These are phyloP conservation scores for Sporothrix pseudoabietina DNA, from an alignment of 2,329 filamentous ascomycete species.

Conservation along the genomic window DNA sequence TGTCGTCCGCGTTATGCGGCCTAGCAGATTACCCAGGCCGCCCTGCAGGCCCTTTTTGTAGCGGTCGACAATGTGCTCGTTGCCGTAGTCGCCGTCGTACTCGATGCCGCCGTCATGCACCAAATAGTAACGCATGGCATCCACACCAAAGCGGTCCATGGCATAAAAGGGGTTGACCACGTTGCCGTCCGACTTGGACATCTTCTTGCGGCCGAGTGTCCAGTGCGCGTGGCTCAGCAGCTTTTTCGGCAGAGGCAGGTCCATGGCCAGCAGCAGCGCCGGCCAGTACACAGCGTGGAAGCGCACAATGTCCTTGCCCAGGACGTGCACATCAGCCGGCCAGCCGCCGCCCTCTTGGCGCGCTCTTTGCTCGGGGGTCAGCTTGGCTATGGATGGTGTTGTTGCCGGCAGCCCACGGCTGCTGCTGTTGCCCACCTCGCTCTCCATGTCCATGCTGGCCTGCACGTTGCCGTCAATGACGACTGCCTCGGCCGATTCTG, in stretches of 20 bases:
- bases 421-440: not conserved
- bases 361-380: conserved; percentile 46
- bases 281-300: conserved; percentile 99
- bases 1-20: conserved; percentile 68
- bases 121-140: conserved; percentile 87
- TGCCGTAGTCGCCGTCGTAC: conserved; percentile 83
- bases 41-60: conserved; percentile 80
- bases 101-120: conserved; percentile 75
- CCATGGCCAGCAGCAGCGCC: conserved; percentile 86
- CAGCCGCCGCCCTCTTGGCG: conserved; percentile 61
- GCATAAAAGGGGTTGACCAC: conserved; percentile 94
- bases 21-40: conserved; percentile 78
- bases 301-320: conserved; percentile 94
- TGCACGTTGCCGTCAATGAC: conserved; percentile 24
- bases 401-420: not conserved
- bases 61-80: conserved; percentile 69
- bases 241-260: conserved; percentile 73
- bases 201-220: conserved; percentile 89
- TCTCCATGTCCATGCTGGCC: conserved; percentile 1
- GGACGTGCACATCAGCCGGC: conserved; percentile 89
- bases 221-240: conserved; percentile 92
- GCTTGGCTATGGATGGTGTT: not conserved
- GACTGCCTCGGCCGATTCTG: not conserved
- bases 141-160: conserved; percentile 82
- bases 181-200: conserved; percentile 95